Percentiles rank a stretch among this genome's conserved stretches.
Evolutionary conservation across 176 grass and related monocot genomes (phyloP).

Genomic region (Musa beccarii): DNA sequence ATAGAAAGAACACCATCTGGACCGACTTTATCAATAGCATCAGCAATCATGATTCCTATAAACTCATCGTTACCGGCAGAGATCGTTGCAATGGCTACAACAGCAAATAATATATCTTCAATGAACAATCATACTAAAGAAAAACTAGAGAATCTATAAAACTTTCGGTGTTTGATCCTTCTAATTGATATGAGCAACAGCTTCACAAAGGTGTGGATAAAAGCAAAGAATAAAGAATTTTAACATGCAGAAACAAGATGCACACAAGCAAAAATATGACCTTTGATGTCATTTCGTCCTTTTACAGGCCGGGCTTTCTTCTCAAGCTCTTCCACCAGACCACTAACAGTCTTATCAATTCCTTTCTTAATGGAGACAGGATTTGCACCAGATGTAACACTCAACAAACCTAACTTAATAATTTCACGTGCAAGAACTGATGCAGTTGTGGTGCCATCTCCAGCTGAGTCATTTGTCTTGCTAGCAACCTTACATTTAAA

Average conservation of each 20-base stretch:
- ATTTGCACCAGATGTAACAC: conserved; percentile 83
- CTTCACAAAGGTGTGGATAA: neutral
- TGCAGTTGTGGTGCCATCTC: conserved; percentile 84
- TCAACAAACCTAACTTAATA: conserved; percentile 66
- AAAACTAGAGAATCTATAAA: too few species aligned
- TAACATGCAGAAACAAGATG: neutral
- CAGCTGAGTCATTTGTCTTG: conserved; percentile 86
- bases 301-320: conserved; percentile 73
- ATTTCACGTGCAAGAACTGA: conserved; percentile 87
- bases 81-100: conserved; percentile 68
- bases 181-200: too few species aligned
- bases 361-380: conserved; percentile 88
- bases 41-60: conserved; percentile 72
- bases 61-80: conserved; percentile 90
- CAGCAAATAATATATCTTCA: conserved; percentile 3
- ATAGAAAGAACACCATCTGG: conserved; percentile 91
- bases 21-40: conserved; percentile 88
- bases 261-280: conserved; percentile 3
- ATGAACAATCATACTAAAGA: neutral
- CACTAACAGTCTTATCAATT: conserved; percentile 79
- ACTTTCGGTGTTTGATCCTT: too few species aligned
- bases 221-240: neutral
- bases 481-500: conserved; percentile 55
- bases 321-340: conserved; percentile 64
- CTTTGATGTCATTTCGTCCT: conserved; percentile 73